phyloP scores from a whole-genome alignment of 139 green algal genomes.

The Coccomyxa sp. region DNA sequence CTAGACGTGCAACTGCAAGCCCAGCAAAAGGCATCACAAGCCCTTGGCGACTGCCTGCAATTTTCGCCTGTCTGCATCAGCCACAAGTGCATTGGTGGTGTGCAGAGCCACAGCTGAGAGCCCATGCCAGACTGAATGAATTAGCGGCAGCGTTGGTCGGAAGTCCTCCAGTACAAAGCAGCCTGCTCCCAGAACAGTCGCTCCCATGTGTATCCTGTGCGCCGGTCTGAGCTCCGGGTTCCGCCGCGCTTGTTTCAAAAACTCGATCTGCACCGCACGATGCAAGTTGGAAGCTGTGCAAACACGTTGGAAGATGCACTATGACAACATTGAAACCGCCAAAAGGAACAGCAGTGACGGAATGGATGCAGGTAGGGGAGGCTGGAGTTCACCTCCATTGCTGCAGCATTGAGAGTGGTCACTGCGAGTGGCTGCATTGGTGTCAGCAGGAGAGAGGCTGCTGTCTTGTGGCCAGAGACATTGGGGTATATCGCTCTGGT shows the following conservation, averaged over 20 bases:
- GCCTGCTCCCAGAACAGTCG: background rate
- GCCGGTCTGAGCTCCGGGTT: background rate
- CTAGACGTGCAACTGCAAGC: no score
- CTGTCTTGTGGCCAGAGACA: slow-evolving; percentile 17
- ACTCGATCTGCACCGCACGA: background rate
- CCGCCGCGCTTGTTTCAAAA: background rate
- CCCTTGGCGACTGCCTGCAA: no score
- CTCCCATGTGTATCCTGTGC: background rate
- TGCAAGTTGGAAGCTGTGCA: background rate
- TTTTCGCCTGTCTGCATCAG: slow-evolving; percentile 37
- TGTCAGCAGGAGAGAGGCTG: slow-evolving; percentile 35
- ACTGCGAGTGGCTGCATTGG: slow-evolving; percentile 66
- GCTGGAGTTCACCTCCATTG: background rate
- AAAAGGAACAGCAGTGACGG: background rate
- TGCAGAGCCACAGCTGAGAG: slow-evolving; percentile 26
- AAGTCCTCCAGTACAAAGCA: slow-evolving; percentile 39
- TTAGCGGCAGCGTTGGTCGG: slow-evolving; percentile 30
- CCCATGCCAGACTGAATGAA: slow-evolving; percentile 60
- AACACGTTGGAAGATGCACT: background rate
- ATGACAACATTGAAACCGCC: background rate
- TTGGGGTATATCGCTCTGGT: slow-evolving; percentile 40
- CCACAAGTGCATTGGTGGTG: slow-evolving; percentile 44
- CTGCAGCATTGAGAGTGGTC: slow-evolving; percentile 6
- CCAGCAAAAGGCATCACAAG: no score
- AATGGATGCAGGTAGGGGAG: slow-evolving; percentile 25